Evolutionary conservation across 139 green algal species (phyloP), one percentile per base, ranked within the genome.

Genomic region (Picochlorum sp.): DNA sequence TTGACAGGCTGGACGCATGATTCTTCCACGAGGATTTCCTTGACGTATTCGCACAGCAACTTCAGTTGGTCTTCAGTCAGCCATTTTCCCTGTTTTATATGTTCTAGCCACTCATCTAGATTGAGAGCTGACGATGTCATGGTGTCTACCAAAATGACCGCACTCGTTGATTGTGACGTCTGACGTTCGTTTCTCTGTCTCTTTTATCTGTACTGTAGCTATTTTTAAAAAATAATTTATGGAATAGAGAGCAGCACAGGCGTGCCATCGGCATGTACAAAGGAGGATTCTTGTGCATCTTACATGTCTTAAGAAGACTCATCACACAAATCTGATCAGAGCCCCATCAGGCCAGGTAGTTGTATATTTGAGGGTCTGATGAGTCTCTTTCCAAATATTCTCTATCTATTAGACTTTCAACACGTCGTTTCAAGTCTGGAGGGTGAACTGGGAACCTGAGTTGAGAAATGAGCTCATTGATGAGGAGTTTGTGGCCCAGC

Each of bases 11-110:
- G 94, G 52, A 99, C 94, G 63, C 98, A 98, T 3, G 83, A 95
- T 83, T 99, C 94, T 71, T 99, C 94, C n/a, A 98, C 87, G 4
- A 99, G 73, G 15, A 99, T 92, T 68, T 98, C 94, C 73, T 97
- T 97, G 3, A 95, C 89, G 38, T 92, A 92, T 83, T 97, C 90
- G 68, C 94, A 99, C 3, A 99, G 77, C 9, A 80, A 63, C 70
- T 97, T 96, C 1, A 99, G 85, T 77, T 99, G 92, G 24, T 96
- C 87, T 67, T 99, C 94, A 57, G 79, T 77, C 14, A 99, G 77
- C 49, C 88, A 85, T 62, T 98, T 86, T 57, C 86, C 95, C 4
- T 71, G 76, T 66, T 81, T 85, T 1, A 98, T 74, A 61, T 96
- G 96, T 57, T 91, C 88, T 41, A 97, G 94, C 82, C 90, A 97